These are phyloP conservation scores for Solanum arcanum DNA, from an alignment of 257 asterid genomes.

Conservation along the genomic window DNA sequence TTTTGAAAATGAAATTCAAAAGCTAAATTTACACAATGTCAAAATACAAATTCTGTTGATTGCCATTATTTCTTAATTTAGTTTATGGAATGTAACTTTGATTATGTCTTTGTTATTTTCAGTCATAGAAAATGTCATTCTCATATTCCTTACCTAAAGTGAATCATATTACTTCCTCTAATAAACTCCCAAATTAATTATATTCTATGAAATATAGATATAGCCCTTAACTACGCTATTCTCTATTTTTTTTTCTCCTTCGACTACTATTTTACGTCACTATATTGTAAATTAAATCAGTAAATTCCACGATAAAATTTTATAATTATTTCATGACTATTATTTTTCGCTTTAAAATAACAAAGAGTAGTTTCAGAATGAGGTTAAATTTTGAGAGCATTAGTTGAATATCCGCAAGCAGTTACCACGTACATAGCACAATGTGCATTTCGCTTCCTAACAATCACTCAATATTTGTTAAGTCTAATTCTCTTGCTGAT, in stretches of 20 bases:
- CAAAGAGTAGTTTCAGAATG: not conserved
- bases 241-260: not conserved
- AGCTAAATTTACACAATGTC: not conserved
- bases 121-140: not conserved
- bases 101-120: not conserved
- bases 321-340: not conserved
- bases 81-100: not conserved
- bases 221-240: not conserved
- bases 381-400: not conserved
- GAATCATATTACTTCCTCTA: not conserved
- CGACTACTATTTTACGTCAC: not conserved
- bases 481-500: not conserved
- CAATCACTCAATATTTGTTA: not conserved
- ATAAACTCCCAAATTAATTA: slow-evolving; percentile 9
- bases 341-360: too few relatives aligned
- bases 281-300: not conserved
- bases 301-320: not conserved
- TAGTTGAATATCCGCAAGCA: not conserved
- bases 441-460: not conserved
- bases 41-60: not conserved
- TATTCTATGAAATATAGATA: not conserved
- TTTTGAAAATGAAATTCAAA: not conserved
- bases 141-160: slow-evolving; percentile 10
- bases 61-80: not conserved
- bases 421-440: not conserved